Evolutionary conservation across 495 filamentous ascomycete genomes (phyloP).

Genomic region (Chaetomium fimeti): DNA sequence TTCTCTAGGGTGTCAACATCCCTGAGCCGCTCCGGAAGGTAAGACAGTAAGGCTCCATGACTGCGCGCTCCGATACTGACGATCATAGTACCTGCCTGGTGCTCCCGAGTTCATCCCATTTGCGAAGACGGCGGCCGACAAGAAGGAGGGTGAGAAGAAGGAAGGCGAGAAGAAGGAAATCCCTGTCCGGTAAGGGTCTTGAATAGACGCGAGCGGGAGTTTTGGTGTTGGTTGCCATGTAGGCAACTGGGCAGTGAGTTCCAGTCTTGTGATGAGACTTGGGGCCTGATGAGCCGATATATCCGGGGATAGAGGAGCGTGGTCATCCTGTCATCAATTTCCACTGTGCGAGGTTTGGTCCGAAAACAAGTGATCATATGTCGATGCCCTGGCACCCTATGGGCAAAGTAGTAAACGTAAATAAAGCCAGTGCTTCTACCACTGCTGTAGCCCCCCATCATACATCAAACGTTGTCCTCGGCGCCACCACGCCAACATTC

Average conservation of each 20-base stretch:
- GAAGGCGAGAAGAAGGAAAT: slow-evolving; percentile 40
- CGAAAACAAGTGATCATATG: not conserved
- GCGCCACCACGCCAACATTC: slow-evolving; percentile 7
- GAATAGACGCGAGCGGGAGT: not conserved
- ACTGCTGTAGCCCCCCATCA: not conserved
- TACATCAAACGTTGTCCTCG: not conserved
- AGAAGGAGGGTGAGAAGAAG: slow-evolving; percentile 44
- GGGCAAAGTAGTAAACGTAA: not conserved
- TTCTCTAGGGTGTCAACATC: slow-evolving; percentile 69
- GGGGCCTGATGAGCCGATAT: not conserved
- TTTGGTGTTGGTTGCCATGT: not conserved
- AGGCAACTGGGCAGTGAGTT: not conserved
- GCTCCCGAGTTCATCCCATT: slow-evolving; percentile 83
- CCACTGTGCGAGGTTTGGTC: not conserved
- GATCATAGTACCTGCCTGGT: slow-evolving; percentile 75
- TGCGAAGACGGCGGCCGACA: slow-evolving; percentile 42
- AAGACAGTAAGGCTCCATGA: not conserved
- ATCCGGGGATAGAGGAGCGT: not conserved
- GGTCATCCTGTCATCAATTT: not conserved
- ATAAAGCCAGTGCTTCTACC: not conserved
- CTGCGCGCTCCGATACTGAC: not conserved
- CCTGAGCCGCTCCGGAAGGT: slow-evolving; percentile 75
- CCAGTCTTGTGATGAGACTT: not conserved
- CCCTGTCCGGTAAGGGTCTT: slow-evolving; percentile 27
- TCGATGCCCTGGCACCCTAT: not conserved